A percentile compares a stretch with the other conserved stretches of the same genome.
Evolutionary conservation across 805 yeast species (phyloP).

Genomic region (Brettanomyces naardenensis): DNA sequence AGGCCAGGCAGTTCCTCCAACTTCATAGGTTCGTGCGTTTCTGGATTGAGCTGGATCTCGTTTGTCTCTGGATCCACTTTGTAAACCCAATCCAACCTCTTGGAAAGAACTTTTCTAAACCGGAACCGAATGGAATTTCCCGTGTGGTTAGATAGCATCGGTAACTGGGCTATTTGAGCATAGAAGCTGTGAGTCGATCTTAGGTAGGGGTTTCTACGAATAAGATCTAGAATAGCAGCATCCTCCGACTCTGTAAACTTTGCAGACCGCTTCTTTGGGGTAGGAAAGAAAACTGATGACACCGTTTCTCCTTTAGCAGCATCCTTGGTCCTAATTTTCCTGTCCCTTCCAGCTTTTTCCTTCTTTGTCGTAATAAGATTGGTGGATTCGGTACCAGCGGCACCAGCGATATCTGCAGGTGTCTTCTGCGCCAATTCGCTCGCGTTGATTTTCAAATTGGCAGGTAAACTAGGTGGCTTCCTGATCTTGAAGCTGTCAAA

Average conservation of each 20-base stretch:
- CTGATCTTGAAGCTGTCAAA: constrained; percentile 14
- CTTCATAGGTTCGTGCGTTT: constrained; percentile 32
- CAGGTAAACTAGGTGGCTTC: constrained; percentile 18
- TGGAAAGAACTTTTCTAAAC: constrained; percentile 37
- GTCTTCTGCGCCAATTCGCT: constrained; percentile 14
- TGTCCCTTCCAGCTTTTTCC: too few species aligned
- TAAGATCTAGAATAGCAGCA: constrained; percentile 54
- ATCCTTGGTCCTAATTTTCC: neutral
- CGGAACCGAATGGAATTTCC: constrained; percentile 70
- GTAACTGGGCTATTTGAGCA: constrained; percentile 48
- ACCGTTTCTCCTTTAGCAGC: neutral
- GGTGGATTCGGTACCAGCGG: neutral
- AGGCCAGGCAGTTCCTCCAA: constrained; percentile 38
- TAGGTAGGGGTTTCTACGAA: constrained; percentile 56
- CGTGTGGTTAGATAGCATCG: constrained; percentile 51
- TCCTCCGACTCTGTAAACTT: constrained; percentile 62
- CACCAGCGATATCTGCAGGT: neutral
- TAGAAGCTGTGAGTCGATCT: constrained; percentile 65
- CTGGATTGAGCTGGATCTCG: constrained; percentile 31
- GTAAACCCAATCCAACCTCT: constrained; percentile 38
- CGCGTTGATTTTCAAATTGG: constrained; percentile 15
- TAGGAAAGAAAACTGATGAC: neutral
- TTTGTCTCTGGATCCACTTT: constrained; percentile 37
- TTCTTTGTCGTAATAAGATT: too few species aligned
- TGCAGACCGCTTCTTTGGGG: constrained; percentile 30